Base-by-base conservation (phyloP, 2,329 filamentous ascomycete genomes). In the Monilinia laxa region DNA sequence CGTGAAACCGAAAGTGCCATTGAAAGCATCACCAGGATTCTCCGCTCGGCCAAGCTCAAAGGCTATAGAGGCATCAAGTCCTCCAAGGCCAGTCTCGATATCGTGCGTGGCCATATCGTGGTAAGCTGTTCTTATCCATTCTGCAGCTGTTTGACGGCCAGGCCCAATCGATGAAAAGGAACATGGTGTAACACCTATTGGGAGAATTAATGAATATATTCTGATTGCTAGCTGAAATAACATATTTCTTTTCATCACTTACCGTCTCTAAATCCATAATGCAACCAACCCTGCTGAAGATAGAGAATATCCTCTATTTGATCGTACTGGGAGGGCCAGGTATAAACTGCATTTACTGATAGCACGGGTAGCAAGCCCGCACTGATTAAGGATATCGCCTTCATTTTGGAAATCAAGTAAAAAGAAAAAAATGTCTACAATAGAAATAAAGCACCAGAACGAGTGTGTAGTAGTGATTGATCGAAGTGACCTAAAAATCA, bases 91-190 rank as follows among this genome's bases (percentile, higher is more conserved):
- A 31, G 51, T 64, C 2, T 64, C 57, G 7, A 71, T 74, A 71
- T 84, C 85, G 35, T 79, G 81, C 2, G 85, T 85, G 5, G 84
- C 79, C 80, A 86, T 84, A 73, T 88, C 86, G 75, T 87, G 86
- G 69, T 88, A 88, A 28, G 81, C 85, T 7, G 82, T 81, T 42
- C 85, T 80, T 47, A 88, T 76, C 85, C 85, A 88, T 74, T 87
- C 84, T 6, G 85, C 85, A 18, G 73, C 68, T 5, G 69, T 69
- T 51, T 70, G 45, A 14, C 45, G 58, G 4, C 47, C 31, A 20
- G 12, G 9, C 7, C 45, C 58, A 2, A 0, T 1, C 16, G 45
- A 14, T 40, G 58, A 62, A n/a, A 62, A 62, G 16, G 2, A 2
- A n/a, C 58, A 62, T 18, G 58, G 58, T 7, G 45, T 62, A 4